Percentiles rank a stretch among this genome's conserved stretches.
Evolutionary conservation across 495 filamentous ascomycete genomes (phyloP).

Genomic region (Talaromyces borbonicus): DNA sequence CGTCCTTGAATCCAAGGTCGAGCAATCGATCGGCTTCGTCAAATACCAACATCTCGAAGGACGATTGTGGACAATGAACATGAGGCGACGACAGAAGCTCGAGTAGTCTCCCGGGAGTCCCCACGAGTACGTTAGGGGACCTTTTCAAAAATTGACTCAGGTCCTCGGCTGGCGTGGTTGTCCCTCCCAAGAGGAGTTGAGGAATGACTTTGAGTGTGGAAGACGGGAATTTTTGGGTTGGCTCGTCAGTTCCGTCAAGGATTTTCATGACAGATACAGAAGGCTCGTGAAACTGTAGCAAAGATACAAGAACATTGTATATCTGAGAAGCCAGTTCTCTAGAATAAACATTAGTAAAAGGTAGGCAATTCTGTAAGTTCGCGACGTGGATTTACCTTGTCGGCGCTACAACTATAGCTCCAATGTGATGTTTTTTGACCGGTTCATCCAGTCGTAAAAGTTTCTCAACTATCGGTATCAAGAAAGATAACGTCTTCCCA

Average conservation of each 20-base stretch:
- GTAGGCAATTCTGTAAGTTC: not conserved
- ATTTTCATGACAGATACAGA: constrained; percentile 56
- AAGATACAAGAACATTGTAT: constrained; percentile 62
- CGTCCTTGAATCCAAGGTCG: constrained; percentile 91
- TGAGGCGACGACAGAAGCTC: constrained; percentile 85
- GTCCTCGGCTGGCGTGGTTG: constrained; percentile 74
- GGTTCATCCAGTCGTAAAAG: constrained; percentile 66
- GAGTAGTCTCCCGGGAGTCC: constrained; percentile 78
- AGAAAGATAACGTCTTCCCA: constrained; percentile 86
- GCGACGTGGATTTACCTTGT: constrained; percentile 44
- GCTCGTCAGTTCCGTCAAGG: constrained; percentile 41
- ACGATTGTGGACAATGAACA: constrained; percentile 79
- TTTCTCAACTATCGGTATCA: constrained; percentile 82
- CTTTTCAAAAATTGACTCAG: constrained; percentile 66
- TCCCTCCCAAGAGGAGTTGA: constrained; percentile 83
- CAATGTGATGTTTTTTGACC: constrained; percentile 78
- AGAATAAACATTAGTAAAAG: not conserved
- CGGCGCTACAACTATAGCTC: constrained; percentile 82
- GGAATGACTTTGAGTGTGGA: constrained; percentile 56
- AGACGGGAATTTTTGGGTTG: constrained; percentile 38
- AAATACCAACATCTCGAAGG: constrained; percentile 81
- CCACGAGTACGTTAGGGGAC: constrained; percentile 79
- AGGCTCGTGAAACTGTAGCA: constrained; percentile 72
- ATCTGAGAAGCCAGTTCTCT: constrained; percentile 90
- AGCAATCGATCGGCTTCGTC: constrained; percentile 91